Conservation (phyloP, 768 basidiomycete species). For the Amylocystis lapponica region DNA sequence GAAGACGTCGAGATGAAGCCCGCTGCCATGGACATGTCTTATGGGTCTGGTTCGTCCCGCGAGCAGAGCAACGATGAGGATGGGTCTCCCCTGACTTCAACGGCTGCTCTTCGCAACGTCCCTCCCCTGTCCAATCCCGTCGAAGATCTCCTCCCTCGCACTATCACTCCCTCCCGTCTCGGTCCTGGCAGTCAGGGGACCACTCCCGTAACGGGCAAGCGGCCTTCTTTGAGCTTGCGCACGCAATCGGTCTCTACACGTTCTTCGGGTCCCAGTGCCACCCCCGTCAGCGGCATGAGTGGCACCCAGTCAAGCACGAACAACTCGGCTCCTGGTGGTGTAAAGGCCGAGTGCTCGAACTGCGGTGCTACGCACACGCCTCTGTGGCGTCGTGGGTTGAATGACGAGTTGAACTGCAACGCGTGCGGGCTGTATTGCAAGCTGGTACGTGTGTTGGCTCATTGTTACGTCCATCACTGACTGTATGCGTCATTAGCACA, state of each 20-base stretch:
- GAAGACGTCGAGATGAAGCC: constrained; percentile 29
- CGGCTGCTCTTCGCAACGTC: constrained; percentile 22
- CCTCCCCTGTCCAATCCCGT: constrained; percentile 35
- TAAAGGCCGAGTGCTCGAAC: constrained; percentile 83
- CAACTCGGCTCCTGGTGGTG: constrained; percentile 46
- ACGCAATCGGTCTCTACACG: constrained; percentile 45
- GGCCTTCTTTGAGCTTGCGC: constrained; percentile 58
- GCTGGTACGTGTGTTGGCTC: constrained; percentile 34
- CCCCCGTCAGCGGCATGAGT: constrained; percentile 44
- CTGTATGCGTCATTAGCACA: constrained; percentile 41
- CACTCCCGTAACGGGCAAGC: constrained; percentile 30
- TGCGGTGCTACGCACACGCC: constrained; percentile 88
- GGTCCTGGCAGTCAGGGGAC: constrained; percentile 46
- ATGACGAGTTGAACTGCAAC: constrained; percentile 87
- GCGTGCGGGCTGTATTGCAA: constrained; percentile 88
- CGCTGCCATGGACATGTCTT: constrained; percentile 14
- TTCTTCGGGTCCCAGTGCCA: constrained; percentile 59
- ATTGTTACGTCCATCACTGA: not conserved
- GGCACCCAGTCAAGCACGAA: constrained; percentile 15
- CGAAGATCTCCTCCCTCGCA: constrained; percentile 43
- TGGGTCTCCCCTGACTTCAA: constrained; percentile 27
- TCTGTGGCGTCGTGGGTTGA: constrained; percentile 79
- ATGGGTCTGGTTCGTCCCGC: constrained; percentile 18
- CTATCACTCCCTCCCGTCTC: constrained; percentile 53
- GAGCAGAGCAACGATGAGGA: constrained; percentile 18